Evolutionary conservation across 1,284 basidiomycete genomes (phyloP), one percentile per base, ranked within the genome.

Genomic region (Ceratobasidium sp.): DNA sequence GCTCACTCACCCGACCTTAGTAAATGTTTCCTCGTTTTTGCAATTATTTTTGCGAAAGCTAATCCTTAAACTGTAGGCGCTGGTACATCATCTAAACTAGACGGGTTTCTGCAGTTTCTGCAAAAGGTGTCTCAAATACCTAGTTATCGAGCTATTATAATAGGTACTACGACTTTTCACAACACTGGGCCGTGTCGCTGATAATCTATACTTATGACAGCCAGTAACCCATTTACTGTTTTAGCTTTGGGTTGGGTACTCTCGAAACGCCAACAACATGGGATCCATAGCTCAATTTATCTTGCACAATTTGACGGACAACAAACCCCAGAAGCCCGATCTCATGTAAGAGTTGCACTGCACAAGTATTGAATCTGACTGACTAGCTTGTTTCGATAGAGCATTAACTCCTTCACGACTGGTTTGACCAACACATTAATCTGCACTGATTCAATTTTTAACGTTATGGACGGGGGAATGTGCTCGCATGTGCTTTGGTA

Each of bases 401-500:
- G 36, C 33, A 60, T 27, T 41, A 41, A 41, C 6, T 41, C 15
- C 22, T 71, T 71, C 27, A 48, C 31, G 44, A 22, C 44, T 9
- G 67, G 67, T 1, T 59, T 45, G 22, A 33, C 59, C n/a, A 71
- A 71, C 27, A 71, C 67, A 7, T 24, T 71, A 8, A 44, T 71
- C 6, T 71, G 54, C 22, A 60, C 36, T 17, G 67, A 71, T 31
- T 8, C 67, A 31, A 60, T 71, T 50, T n/a, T 71, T 17, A 60
- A 44, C 29, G 45, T 44, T 19, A 71, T 60, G 24, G 67, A 71
- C 50, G 67, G 33, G 9, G 56, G 36, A n/a, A 50, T 60, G 19
- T 71, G 54, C 19, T 71, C 67, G 2, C 67, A 71, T 29, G 51
- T 71, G 17, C 3, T 71, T 3, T 71, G 67, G 67, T 71, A 60